Evolutionary conservation across 2,329 filamentous ascomycete species (phyloP).

Genomic region (Calonectria ilicicola): DNA sequence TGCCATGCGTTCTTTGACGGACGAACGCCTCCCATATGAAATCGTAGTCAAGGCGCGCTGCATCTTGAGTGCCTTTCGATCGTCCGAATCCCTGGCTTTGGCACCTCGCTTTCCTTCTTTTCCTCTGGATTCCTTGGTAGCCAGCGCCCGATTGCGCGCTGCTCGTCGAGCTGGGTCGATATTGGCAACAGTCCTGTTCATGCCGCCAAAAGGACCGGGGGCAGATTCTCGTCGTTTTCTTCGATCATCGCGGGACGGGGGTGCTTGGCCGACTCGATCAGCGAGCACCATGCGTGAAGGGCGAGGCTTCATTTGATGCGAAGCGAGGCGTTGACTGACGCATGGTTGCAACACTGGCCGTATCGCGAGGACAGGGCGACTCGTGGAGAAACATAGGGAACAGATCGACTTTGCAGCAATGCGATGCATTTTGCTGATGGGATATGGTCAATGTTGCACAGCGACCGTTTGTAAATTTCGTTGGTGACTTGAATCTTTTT

Average conservation of each 20-base stretch:
- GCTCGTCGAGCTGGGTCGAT: conserved; percentile 43
- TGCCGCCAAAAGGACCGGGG: conserved; percentile 65
- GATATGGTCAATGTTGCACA: conserved; percentile 5
- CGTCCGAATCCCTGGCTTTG: conserved; percentile 44
- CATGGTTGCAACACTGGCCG: conserved; percentile 46
- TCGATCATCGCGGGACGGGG: conserved; percentile 49
- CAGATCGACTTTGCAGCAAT: conserved; percentile 38
- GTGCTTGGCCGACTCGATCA: conserved; percentile 60
- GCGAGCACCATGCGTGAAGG: conserved; percentile 71
- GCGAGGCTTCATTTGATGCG: conserved; percentile 49
- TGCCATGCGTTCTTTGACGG: conserved; percentile 67
- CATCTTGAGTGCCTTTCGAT: conserved; percentile 90
- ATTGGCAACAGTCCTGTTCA: conserved; percentile 66
- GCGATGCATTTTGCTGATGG: conserved; percentile 37
- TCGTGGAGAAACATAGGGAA: conserved; percentile 36
- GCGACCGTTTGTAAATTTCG: conserved; percentile 10
- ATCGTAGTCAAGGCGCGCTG: conserved; percentile 82
- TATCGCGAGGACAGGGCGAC: conserved; percentile 25
- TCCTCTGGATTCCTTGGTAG: conserved; percentile 37
- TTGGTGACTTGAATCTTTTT: conserved; percentile 3
- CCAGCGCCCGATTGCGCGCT: conserved; percentile 25
- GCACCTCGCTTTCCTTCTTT: conserved; percentile 44
- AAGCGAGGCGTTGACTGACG: conserved; percentile 50
- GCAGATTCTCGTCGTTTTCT: conserved; percentile 52
- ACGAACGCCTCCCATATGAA: conserved; percentile 75